These are phyloP conservation scores for Neonectria neomacrospora DNA, from an alignment of 2,329 filamentous ascomycete genomes.

Conservation along the genomic window DNA sequence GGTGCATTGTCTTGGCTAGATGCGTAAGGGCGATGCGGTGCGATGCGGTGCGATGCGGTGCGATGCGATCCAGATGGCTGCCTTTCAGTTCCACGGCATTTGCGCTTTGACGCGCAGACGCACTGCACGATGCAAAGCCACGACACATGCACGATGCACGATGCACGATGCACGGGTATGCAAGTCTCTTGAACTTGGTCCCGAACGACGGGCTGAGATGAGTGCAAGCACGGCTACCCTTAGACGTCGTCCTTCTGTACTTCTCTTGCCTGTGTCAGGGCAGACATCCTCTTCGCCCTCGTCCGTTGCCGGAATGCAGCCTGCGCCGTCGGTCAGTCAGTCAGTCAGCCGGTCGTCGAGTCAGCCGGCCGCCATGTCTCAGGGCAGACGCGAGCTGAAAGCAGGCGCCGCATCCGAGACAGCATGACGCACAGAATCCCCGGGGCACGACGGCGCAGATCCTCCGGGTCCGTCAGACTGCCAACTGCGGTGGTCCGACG, in stretches of 20 bases:
- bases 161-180: neutral
- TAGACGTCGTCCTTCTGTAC: no score
- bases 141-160: neutral
- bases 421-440: neutral
- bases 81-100: conserved; percentile 1
- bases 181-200: neutral
- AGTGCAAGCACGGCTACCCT: no score
- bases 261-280: neutral
- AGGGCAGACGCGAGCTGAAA: conserved; percentile 6
- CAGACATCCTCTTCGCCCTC: neutral
- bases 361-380: conserved; percentile 8
- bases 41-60: neutral
- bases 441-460: neutral
- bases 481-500: no score
- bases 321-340: neutral
- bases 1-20: neutral
- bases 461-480: neutral
- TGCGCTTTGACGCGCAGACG: neutral
- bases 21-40: neutral
- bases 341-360: neutral
- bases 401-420: neutral
- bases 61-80: neutral
- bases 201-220: neutral
- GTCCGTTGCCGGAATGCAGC: neutral
- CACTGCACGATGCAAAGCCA: conserved; percentile 2